These are phyloP conservation scores for Gossypium stocksii DNA, from an alignment of 345 rosid genomes.

Conservation along the genomic window DNA sequence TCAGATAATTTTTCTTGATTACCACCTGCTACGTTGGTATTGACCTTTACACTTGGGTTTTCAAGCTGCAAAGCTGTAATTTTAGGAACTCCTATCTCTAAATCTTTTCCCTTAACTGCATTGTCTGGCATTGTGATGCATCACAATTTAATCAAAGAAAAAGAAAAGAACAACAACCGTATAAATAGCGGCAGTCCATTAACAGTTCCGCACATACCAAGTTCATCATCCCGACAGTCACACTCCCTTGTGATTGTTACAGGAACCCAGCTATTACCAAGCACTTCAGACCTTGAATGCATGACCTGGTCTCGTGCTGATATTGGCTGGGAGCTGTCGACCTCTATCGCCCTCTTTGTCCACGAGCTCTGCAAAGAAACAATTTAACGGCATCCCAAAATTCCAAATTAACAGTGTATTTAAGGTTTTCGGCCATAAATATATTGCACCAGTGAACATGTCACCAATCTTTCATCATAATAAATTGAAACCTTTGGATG, in stretches of 20 bases:
- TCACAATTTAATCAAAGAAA: constrained; percentile 7
- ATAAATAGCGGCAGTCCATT: not conserved
- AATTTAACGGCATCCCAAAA: constrained; percentile 8
- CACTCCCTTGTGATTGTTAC: constrained; percentile 19
- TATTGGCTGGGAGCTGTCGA: constrained; percentile 32
- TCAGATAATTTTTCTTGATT: constrained; percentile 23
- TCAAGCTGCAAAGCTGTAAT: constrained; percentile 23
- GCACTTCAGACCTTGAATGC: constrained; percentile 30
- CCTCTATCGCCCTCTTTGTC: constrained; percentile 37
- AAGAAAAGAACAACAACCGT: not conserved
- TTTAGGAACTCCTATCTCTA: constrained; percentile 35
- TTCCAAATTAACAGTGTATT: not conserved
- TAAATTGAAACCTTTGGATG: not conserved
- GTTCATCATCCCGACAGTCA: constrained; percentile 26
- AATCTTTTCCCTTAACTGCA: constrained; percentile 30
- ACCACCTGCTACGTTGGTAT: constrained; percentile 13
- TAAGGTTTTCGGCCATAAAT: not conserved
- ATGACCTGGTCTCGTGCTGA: constrained; percentile 31
- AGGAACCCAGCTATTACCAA: constrained; percentile 36
- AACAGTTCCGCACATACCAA: constrained; percentile 24
- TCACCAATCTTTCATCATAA: not conserved
- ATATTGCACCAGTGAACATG: not conserved
- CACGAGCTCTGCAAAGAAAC: constrained; percentile 40
- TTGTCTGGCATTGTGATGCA: constrained; percentile 25
- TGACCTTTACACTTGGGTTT: constrained; percentile 19